phyloP scores from a whole-genome alignment of 1,284 basidiomycete species.

The Marasmius fiardii region DNA sequence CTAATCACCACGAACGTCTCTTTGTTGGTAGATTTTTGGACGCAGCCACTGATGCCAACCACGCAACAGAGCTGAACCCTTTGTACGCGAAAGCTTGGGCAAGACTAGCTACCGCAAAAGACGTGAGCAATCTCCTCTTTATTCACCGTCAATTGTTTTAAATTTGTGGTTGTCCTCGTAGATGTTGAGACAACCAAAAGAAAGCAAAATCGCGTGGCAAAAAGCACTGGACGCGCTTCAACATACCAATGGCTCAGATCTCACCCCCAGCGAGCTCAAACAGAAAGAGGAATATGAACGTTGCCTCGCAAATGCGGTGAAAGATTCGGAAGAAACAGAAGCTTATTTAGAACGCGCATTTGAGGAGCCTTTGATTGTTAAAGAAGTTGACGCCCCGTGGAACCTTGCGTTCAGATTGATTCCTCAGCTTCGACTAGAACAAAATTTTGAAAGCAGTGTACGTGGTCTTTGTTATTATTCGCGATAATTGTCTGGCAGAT shows the following conservation, averaged over 20 bases:
- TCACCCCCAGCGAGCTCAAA: background rate
- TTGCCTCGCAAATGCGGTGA: background rate
- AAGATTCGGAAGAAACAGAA: background rate
- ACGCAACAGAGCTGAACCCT: conserved; percentile 31
- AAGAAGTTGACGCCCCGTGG: background rate
- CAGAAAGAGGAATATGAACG: background rate
- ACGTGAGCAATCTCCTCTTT: conserved; percentile 19
- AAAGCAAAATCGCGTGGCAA: background rate
- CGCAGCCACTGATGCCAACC: background rate
- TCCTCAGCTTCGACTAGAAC: background rate
- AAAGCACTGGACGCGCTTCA: background rate
- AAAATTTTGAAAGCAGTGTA: background rate
- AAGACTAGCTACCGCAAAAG: conserved; percentile 24
- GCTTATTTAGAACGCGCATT: too few species aligned
- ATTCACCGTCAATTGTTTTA: too few species aligned
- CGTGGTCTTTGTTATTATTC: background rate
- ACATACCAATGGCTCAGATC: background rate
- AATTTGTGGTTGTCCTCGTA: too few species aligned
- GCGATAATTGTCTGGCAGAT: too few species aligned
- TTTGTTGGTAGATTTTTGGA: too few species aligned
- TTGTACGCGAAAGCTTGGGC: conserved; percentile 31
- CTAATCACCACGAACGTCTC: too few species aligned
- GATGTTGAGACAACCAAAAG: background rate
- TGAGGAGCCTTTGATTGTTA: too few species aligned
- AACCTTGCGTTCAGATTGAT: background rate